Evolutionary conservation across 2,329 filamentous ascomycete genomes (phyloP).

Genomic region (Lomentospora prolificans): DNA sequence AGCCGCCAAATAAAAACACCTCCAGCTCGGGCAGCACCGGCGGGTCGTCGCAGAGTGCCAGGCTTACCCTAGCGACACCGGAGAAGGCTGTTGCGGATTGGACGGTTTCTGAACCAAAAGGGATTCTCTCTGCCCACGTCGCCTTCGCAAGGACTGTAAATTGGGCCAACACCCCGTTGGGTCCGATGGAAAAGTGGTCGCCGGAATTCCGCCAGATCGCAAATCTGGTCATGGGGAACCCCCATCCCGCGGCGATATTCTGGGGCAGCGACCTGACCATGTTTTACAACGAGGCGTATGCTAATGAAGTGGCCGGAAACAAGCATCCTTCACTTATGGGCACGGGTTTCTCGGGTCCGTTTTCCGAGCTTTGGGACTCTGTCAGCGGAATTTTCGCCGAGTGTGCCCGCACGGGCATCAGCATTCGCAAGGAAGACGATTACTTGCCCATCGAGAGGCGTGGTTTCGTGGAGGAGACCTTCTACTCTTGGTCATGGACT

Average conservation of each 20-base stretch:
- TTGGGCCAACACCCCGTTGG: conserved; percentile 64
- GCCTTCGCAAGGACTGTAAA: conserved; percentile 63
- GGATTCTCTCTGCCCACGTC: conserved; percentile 59
- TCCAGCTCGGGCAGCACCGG: conserved; percentile 19
- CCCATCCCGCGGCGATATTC: conserved; percentile 67
- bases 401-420: conserved; percentile 23
- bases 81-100: conserved; percentile 43
- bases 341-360: conserved; percentile 55
- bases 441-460: conserved; percentile 21
- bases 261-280: conserved; percentile 62
- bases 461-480: conserved; percentile 28
- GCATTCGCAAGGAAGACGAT: conserved; percentile 24
- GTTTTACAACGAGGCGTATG: conserved; percentile 65
- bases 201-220: conserved; percentile 66
- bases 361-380: conserved; percentile 70
- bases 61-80: conserved; percentile 19
- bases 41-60: conserved; percentile 18
- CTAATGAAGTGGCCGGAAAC: conserved; percentile 56
- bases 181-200: conserved; percentile 66
- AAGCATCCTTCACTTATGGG: conserved; percentile 75
- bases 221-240: conserved; percentile 71
- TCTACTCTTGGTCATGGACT: conserved; percentile 27
- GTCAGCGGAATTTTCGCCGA: conserved; percentile 42
- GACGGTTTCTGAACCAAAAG: conserved; percentile 59
- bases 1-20: conserved; percentile 6